phyloP scores from a whole-genome alignment of 805 yeast genomes.

The Kodamaea kaohsiungensis region DNA sequence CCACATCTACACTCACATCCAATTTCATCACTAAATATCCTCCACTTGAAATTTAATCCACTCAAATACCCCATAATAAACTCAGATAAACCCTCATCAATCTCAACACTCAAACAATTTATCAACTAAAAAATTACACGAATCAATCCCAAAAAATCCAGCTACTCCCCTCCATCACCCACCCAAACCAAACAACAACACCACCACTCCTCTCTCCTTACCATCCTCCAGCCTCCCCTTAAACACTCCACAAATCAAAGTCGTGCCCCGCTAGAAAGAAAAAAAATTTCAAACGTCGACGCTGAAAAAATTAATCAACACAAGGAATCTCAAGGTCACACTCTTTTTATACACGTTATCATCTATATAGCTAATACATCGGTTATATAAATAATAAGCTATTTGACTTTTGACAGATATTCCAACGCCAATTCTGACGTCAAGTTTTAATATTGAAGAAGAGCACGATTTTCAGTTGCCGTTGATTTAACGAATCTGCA shows the following conservation, averaged over 20 bases:
- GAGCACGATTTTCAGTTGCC: constrained; percentile 5
- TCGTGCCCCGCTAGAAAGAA: constrained; percentile 5
- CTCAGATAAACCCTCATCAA: neutral
- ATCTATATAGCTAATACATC: constrained; percentile 7
- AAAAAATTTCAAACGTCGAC: constrained; percentile 7
- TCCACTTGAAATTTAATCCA: no score
- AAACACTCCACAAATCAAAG: neutral
- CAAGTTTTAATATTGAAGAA: constrained; percentile 2
- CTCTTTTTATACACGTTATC: constrained; percentile 3
- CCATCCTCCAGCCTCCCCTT: neutral
- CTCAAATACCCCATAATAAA: neutral
- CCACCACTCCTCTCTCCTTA: neutral
- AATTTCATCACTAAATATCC: no score
- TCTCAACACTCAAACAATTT: no score
- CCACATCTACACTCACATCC: no score
- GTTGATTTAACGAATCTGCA: constrained; percentile 5
- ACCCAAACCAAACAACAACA: neutral
- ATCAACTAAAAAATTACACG: no score
- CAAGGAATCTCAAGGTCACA: constrained; percentile 3
- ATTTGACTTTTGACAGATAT: neutral
- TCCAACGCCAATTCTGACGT: constrained; percentile 1
- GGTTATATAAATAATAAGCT: constrained; percentile 3
- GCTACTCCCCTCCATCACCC: neutral
- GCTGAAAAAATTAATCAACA: constrained; percentile 7
- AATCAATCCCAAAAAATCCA: no score